Evolutionary conservation across 441 rosid genomes (phyloP).

Genomic region (Biscutella auriculata): DNA sequence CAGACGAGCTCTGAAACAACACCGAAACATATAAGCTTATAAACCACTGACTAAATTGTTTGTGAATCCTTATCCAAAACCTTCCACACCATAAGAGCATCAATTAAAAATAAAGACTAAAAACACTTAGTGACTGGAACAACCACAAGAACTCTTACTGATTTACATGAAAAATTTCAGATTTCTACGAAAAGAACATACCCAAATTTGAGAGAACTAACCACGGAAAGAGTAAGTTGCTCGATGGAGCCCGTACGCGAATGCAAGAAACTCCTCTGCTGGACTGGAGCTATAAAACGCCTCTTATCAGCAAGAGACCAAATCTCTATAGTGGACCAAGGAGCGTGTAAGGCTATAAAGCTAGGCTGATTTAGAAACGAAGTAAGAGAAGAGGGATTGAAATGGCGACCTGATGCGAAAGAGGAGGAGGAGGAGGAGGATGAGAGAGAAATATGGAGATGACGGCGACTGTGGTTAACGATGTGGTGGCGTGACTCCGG

Average conservation of each 20-base stretch:
- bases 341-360: background rate
- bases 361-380: background rate
- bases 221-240: conserved; percentile 13
- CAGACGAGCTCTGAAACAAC: conserved; percentile 1
- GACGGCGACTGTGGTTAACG: background rate
- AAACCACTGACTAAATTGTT: background rate
- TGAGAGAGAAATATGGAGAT: background rate
- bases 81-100: background rate
- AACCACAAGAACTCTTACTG: background rate
- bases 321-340: background rate
- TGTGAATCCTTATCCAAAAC: conserved; percentile 14
- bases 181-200: background rate
- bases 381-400: background rate
- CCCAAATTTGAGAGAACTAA: background rate
- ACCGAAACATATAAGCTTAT: background rate
- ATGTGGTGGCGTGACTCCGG: conserved; percentile 13
- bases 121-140: background rate
- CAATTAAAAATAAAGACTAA: background rate
- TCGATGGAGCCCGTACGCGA: background rate
- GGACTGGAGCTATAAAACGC: conserved; percentile 3
- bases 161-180: background rate
- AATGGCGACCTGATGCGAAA: conserved; percentile 9
- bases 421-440: conserved; percentile 14
- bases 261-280: background rate
- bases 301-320: conserved; percentile 1